Percentiles rank a stretch among this genome's conserved stretches.
These are phyloP conservation scores for Brasilioporus rufonigricans DNA, from an alignment of 768 basidiomycete genomes.

Conservation along the genomic window DNA sequence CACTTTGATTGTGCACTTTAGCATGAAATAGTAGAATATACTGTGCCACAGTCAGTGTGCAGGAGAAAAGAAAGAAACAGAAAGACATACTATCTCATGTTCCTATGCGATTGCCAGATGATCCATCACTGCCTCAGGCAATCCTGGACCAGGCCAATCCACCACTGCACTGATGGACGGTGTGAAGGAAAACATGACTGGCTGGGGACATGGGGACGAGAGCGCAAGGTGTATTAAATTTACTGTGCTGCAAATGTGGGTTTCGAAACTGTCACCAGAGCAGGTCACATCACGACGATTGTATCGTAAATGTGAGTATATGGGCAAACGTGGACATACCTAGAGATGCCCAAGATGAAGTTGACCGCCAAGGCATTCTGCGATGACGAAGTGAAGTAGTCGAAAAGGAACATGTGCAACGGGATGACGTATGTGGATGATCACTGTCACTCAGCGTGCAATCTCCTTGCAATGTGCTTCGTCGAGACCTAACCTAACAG, in stretches of 20 bases:
- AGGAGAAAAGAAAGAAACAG: not conserved
- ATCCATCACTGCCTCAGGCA: conserved; percentile 24
- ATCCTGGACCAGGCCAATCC: conserved; percentile 18
- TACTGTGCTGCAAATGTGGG: conserved; percentile 46
- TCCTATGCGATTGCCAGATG: conserved; percentile 30
- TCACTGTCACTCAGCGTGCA: conserved; percentile 35
- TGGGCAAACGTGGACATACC: conserved; percentile 16
- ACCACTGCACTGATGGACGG: conserved; percentile 43
- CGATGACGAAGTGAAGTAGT: not conserved
- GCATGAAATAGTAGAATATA: not conserved
- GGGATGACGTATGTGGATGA: conserved; percentile 51
- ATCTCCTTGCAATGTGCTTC: conserved; percentile 37
- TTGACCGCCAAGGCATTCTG: conserved; percentile 60
- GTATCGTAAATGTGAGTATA: too few relatives aligned
- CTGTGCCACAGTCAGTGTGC: not conserved
- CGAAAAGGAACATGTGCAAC: not conserved
- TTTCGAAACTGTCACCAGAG: conserved; percentile 33
- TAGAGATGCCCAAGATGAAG: conserved; percentile 41
- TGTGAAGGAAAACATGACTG: conserved; percentile 48
- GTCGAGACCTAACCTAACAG: conserved; percentile 39
- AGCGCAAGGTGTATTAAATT: conserved; percentile 53
- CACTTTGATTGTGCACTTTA: conserved; percentile 41
- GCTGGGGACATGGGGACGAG: conserved; percentile 30
- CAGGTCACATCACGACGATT: too few relatives aligned
- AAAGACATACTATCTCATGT: conserved; percentile 31